A percentile compares a stretch with the other conserved stretches of the same genome.
These are phyloP conservation scores for Trypanosoma cruzi DNA, from an alignment of 208 protist genomes.

Conservation along the genomic window DNA sequence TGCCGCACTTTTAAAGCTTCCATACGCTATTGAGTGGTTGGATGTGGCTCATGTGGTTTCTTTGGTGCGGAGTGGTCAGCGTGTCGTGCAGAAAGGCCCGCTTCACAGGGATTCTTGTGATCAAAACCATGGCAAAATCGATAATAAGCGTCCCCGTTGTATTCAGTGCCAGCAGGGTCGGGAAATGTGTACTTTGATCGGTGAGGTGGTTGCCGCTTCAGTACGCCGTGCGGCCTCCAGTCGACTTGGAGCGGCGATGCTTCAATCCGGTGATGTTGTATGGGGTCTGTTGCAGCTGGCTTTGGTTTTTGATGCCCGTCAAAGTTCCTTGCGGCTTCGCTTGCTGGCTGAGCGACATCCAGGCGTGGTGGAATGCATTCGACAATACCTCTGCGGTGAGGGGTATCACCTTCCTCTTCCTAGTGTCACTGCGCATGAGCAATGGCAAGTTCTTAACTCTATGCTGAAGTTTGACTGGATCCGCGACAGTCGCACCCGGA, in stretches of 20 bases:
- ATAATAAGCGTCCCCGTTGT: background rate
- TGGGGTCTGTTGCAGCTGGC: conserved; percentile 62
- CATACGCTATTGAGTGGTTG: conserved; percentile 23
- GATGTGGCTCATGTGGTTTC: conserved; percentile 19
- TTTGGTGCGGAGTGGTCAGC: conserved; percentile 11
- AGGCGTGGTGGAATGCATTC: conserved; percentile 46
- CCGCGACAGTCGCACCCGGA: conserved; percentile 82
- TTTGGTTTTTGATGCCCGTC: conserved; percentile 79
- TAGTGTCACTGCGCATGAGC: conserved; percentile 70
- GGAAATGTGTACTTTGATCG: conserved; percentile 40
- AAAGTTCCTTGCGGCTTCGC: conserved; percentile 82
- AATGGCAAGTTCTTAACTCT: conserved; percentile 64
- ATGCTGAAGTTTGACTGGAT: conserved; percentile 86
- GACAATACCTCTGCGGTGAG: conserved; percentile 78
- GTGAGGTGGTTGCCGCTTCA: conserved; percentile 34
- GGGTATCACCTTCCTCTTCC: conserved; percentile 81
- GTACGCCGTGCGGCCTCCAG: conserved; percentile 38
- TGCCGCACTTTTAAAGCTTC: conserved; percentile 14
- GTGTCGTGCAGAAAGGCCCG: too few species aligned
- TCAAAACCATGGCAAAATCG: background rate
- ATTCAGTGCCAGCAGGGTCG: conserved; percentile 28
- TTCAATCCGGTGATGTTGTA: conserved; percentile 74
- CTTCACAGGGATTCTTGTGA: background rate
- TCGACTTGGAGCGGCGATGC: conserved; percentile 46
- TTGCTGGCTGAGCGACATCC: conserved; percentile 68